These are phyloP conservation scores for Aspergillus pseudoviridinutans DNA, from an alignment of 2,329 filamentous ascomycete species.

Conservation along the genomic window DNA sequence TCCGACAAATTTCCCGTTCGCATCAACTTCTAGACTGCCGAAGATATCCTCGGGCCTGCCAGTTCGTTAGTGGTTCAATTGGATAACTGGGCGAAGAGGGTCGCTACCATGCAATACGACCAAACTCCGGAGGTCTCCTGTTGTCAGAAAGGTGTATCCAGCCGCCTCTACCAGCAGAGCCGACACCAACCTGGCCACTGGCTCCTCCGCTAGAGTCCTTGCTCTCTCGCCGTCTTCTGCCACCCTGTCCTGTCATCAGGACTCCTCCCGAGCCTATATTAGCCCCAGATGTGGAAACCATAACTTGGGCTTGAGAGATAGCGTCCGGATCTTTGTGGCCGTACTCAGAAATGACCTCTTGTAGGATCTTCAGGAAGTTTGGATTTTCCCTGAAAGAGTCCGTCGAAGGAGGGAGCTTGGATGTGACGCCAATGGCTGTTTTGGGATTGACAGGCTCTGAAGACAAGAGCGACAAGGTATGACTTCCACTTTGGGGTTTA, in stretches of 20 bases:
- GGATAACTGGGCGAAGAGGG: neutral
- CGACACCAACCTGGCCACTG: conserved; percentile 56
- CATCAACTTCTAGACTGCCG: conserved; percentile 60
- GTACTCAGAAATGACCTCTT: conserved; percentile 52
- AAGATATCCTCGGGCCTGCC: conserved; percentile 60
- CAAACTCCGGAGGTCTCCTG: conserved; percentile 59
- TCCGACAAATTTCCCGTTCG: conserved; percentile 53
- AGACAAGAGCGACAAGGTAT: conserved; percentile 55
- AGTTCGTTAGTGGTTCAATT: conserved; percentile 8
- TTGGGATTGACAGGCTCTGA: conserved; percentile 50
- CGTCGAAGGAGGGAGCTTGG: conserved; percentile 53
- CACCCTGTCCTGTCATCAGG: conserved; percentile 38
- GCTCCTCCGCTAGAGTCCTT: conserved; percentile 52
- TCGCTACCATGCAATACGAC: conserved; percentile 55
- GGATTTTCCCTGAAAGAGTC: conserved; percentile 55
- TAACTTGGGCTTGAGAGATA: conserved; percentile 56
- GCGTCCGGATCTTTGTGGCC: conserved; percentile 55
- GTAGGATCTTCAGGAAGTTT: conserved; percentile 53
- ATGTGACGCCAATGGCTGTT: conserved; percentile 54
- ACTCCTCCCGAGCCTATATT: conserved; percentile 50
- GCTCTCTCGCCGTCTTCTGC: conserved; percentile 34
- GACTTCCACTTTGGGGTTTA: conserved; percentile 31
- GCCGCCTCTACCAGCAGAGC: conserved; percentile 55
- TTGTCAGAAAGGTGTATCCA: conserved; percentile 61
- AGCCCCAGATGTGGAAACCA: conserved; percentile 56